Conservation (phyloP, 2,329 filamentous ascomycete species). For the Emmonsiellopsis sp. region DNA sequence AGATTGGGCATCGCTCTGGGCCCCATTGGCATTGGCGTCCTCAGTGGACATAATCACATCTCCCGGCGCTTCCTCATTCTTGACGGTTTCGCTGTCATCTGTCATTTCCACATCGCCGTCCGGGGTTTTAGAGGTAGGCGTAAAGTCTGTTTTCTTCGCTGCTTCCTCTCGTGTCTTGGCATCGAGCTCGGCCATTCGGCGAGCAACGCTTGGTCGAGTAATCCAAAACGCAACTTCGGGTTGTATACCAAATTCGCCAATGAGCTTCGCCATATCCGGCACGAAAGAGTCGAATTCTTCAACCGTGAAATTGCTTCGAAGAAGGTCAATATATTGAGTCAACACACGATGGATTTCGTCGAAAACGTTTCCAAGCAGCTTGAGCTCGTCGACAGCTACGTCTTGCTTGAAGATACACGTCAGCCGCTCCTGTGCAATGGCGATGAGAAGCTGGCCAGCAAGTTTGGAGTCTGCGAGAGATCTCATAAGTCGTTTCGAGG, state of each 20-base stretch:
- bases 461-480: constrained; percentile 69
- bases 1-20: constrained; percentile 3
- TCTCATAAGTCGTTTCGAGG: constrained; percentile 69
- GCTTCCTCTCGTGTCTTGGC: constrained; percentile 17
- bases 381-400: constrained; percentile 62
- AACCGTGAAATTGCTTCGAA: constrained; percentile 67
- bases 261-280: constrained; percentile 63
- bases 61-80: constrained; percentile 19
- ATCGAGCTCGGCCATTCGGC: constrained; percentile 45
- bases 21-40: constrained; percentile 9
- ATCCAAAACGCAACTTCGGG: constrained; percentile 78
- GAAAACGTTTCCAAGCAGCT: constrained; percentile 75
- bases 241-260: constrained; percentile 70
- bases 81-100: constrained; percentile 26
- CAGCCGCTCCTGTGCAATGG: constrained; percentile 81
- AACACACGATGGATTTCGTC: constrained; percentile 84
- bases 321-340: constrained; percentile 77
- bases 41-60: constrained; percentile 11
- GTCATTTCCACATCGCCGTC: constrained; percentile 22
- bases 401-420: constrained; percentile 72
- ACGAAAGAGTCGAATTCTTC: constrained; percentile 71
- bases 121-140: constrained; percentile 11
- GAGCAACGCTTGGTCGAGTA: constrained; percentile 62
- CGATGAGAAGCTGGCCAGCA: constrained; percentile 73
- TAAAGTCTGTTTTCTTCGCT: constrained; percentile 19